Percentiles rank a stretch among this genome's conserved stretches.
Conservation (phyloP, 1,284 basidiomycete species). For the Ustilago esculenta region DNA sequence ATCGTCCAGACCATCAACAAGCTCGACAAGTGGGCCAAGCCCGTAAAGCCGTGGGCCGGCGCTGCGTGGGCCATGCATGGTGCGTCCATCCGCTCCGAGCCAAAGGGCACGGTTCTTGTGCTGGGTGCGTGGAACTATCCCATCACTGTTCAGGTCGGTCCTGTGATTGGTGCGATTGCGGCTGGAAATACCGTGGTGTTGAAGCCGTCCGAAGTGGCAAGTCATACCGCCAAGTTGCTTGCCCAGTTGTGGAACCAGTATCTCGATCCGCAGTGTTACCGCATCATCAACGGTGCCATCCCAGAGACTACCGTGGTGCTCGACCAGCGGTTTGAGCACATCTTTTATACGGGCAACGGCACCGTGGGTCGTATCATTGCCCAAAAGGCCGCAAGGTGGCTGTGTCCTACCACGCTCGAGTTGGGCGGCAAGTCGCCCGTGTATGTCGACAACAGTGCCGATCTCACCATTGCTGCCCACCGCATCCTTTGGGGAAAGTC, state of each 20-base stretch:
- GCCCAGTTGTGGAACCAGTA: slow-evolving; percentile 82
- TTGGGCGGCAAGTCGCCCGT: slow-evolving; percentile 86
- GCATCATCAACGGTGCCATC: slow-evolving; percentile 80
- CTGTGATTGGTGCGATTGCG: slow-evolving; percentile 68
- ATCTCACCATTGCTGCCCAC: slow-evolving; percentile 68
- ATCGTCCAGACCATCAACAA: slow-evolving; percentile 75
- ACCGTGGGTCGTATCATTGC: slow-evolving; percentile 81
- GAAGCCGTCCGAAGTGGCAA: slow-evolving; percentile 79
- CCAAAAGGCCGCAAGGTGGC: slow-evolving; percentile 82
- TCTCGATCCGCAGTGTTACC: slow-evolving; percentile 77
- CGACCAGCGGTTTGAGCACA: slow-evolving; percentile 83
- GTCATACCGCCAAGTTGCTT: slow-evolving; percentile 75
- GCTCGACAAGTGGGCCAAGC: slow-evolving; percentile 70
- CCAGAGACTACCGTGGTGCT: slow-evolving; percentile 80
- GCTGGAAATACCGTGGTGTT: slow-evolving; percentile 69
- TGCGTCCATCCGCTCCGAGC: slow-evolving; percentile 66
- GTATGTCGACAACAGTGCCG: slow-evolving; percentile 76
- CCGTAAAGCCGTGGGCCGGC: slow-evolving; percentile 58
- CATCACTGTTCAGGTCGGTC: slow-evolving; percentile 64
- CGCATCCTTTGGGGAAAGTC: slow-evolving; percentile 83
- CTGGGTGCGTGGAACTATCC: slow-evolving; percentile 68
- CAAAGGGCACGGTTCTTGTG: slow-evolving; percentile 69
- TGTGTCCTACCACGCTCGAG: slow-evolving; percentile 83
- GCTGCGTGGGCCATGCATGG: slow-evolving; percentile 63
- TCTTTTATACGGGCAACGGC: slow-evolving; percentile 73